Conservation (phyloP, 2,329 filamentous ascomycete genomes). For the Paramyrothecium sp. region DNA sequence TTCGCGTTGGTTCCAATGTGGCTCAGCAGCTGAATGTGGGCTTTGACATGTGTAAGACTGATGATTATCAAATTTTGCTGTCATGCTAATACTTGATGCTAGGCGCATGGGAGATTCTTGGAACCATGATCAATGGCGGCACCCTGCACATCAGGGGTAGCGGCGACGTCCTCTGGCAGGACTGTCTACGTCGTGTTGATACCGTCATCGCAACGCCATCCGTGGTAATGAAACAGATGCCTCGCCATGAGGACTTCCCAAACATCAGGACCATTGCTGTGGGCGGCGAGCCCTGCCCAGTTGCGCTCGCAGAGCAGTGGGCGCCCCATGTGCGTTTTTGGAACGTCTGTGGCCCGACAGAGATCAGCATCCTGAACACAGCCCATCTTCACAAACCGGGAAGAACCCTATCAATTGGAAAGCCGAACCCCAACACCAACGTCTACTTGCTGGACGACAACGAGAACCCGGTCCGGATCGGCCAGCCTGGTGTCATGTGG, state of each 20-base stretch:
- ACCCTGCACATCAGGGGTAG: constrained; percentile 40
- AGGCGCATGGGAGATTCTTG: constrained; percentile 52
- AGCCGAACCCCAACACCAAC: constrained; percentile 47
- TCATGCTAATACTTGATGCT: background rate
- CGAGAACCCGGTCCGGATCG: constrained; percentile 35
- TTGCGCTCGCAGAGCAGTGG: constrained; percentile 9
- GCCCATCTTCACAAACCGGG: constrained; percentile 40
- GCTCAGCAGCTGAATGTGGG: constrained; percentile 47
- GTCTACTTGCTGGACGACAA: constrained; percentile 44
- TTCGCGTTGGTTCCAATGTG: constrained; percentile 40
- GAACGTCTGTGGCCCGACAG: constrained; percentile 15
- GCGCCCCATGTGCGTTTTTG: constrained; percentile 6
- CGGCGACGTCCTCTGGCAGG: background rate
- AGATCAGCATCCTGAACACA: constrained; percentile 51
- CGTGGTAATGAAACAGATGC: constrained; percentile 37
- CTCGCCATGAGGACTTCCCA: constrained; percentile 33
- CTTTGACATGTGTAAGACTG: constrained; percentile 49
- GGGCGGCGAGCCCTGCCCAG: constrained; percentile 9
- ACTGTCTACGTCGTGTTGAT: background rate
- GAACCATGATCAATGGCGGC: constrained; percentile 46
- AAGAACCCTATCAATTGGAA: constrained; percentile 41
- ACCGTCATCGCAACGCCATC: constrained; percentile 44
- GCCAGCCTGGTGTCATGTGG: constrained; percentile 45
- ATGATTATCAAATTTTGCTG: background rate
- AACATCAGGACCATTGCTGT: constrained; percentile 9